Evolutionary conservation across 2,329 filamentous ascomycete genomes (phyloP).

Genomic region (Cytospora piceicola): DNA sequence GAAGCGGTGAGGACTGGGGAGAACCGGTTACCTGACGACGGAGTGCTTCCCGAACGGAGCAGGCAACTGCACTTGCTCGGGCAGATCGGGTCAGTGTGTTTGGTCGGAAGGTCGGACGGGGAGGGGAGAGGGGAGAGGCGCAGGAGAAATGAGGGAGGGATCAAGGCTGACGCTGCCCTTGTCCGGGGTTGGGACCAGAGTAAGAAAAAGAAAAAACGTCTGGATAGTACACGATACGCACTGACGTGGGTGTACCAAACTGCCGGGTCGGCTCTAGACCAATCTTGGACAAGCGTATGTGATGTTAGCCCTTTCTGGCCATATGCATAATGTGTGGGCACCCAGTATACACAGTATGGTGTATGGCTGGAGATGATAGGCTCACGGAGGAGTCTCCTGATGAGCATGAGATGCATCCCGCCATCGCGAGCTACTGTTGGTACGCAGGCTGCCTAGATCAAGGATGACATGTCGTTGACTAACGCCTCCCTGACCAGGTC

Average conservation of each 20-base stretch:
- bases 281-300: constrained; percentile 15
- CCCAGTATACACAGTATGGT: neutral
- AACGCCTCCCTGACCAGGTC: neutral
- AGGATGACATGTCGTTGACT: constrained; percentile 14
- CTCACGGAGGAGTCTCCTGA: constrained; percentile 12
- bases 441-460: constrained; percentile 11
- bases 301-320: constrained; percentile 11
- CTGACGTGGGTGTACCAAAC: constrained; percentile 19
- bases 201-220: constrained; percentile 7
- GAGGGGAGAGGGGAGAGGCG: neutral
- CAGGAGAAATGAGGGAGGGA: constrained; percentile 6
- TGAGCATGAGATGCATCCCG: neutral
- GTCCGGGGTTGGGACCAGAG: constrained; percentile 10
- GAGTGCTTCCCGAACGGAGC: constrained; percentile 4
- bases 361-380: neutral
- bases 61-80: constrained; percentile 6
- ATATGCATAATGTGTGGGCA: constrained; percentile 1
- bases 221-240: neutral
- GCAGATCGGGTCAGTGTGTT: constrained; percentile 9
- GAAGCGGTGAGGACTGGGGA: neutral
- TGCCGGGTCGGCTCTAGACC: constrained; percentile 27
- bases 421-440: neutral
- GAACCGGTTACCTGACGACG: neutral
- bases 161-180: constrained; percentile 12
- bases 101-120: constrained; percentile 8